phyloP scores from a whole-genome alignment of 441 rosid species.

The Geranium incanum region DNA sequence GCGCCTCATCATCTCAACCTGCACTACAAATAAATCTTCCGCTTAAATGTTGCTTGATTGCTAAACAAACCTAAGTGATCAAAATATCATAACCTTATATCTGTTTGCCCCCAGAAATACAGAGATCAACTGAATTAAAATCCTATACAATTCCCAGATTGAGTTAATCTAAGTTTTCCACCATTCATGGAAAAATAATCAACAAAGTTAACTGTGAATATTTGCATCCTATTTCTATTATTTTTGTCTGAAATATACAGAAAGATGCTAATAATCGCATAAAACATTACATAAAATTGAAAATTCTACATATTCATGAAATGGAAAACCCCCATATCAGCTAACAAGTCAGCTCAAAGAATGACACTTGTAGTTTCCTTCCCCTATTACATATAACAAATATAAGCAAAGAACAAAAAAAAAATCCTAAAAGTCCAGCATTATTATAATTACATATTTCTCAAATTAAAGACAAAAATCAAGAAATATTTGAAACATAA shows the following conservation, averaged over 20 bases:
- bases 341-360: not conserved
- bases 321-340: not conserved
- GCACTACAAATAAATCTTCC: not conserved
- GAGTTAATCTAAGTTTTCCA: not conserved
- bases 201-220: not conserved
- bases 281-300: not conserved
- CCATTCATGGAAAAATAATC: not conserved
- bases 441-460: not conserved
- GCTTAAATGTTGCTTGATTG: not conserved
- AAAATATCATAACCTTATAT: not conserved
- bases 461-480: not conserved
- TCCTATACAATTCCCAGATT: not conserved
- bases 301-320: not conserved
- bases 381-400: not conserved
- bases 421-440: not conserved
- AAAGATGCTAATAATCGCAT: not conserved
- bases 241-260: not conserved
- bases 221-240: too few relatives aligned
- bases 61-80: not conserved
- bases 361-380: not conserved
- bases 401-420: not conserved
- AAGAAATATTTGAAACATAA: not conserved
- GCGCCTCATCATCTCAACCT: not conserved
- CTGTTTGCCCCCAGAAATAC: not conserved
- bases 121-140: not conserved